Conservation (phyloP, 805 yeast species). For the Scheffersomyces stipitis region DNA sequence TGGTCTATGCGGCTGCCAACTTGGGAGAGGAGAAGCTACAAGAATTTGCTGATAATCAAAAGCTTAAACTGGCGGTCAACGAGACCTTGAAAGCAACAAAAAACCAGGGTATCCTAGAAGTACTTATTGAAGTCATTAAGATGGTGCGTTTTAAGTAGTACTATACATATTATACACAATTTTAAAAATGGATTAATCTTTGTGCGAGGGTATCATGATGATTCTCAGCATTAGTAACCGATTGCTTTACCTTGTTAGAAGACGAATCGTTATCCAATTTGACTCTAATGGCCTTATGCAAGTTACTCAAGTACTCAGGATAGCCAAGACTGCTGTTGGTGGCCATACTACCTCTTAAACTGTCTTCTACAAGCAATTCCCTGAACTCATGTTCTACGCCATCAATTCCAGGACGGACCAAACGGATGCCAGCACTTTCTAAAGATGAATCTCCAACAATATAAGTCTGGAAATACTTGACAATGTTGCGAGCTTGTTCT, state of each 20-base stretch:
- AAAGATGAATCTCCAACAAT: slow-evolving; percentile 27
- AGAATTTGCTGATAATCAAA: slow-evolving; percentile 3
- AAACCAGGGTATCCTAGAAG: slow-evolving; percentile 10
- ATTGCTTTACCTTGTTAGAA: slow-evolving; percentile 26
- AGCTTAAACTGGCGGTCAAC: slow-evolving; percentile 9
- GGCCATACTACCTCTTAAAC: slow-evolving; percentile 33
- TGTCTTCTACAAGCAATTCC: slow-evolving; percentile 73
- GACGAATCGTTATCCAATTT: slow-evolving; percentile 49
- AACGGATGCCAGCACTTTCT: slow-evolving; percentile 47
- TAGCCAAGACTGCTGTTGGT: slow-evolving; percentile 52
- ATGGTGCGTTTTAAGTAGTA: slow-evolving; percentile 3
- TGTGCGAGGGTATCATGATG: slow-evolving; percentile 39
- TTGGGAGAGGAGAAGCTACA: neutral
- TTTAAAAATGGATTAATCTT: slow-evolving; percentile 35
- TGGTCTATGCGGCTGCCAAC: slow-evolving; percentile 16
- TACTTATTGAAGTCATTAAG: slow-evolving; percentile 15
- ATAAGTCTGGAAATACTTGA: slow-evolving; percentile 48
- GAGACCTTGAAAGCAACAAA: slow-evolving; percentile 1
- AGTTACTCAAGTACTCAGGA: slow-evolving; percentile 61
- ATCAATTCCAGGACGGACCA: slow-evolving; percentile 67
- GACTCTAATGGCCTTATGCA: slow-evolving; percentile 64
- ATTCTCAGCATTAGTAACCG: slow-evolving; percentile 25
- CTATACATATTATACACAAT: neutral
- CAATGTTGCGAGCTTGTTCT: slow-evolving; percentile 60
- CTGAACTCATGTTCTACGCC: slow-evolving; percentile 53